Conservation (phyloP, 2,329 filamentous ascomycete genomes). For the Colletotrichum salicis region DNA sequence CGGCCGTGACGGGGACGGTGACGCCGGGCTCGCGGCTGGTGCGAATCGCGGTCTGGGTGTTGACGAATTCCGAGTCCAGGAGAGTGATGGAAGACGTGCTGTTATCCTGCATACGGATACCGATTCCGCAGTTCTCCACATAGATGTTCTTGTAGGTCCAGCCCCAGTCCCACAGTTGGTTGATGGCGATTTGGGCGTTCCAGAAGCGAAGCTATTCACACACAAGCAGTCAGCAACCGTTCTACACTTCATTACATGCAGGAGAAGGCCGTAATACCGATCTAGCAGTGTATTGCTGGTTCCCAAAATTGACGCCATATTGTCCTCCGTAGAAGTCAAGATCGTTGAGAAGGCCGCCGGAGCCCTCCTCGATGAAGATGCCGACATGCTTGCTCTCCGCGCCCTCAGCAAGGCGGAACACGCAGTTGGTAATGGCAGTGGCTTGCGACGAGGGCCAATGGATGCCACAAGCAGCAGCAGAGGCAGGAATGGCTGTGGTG, state of each 20-base stretch:
- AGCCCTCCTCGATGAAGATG: constrained; percentile 72
- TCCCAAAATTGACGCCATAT: constrained; percentile 67
- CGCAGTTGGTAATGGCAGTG: constrained; percentile 67
- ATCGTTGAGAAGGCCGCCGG: constrained; percentile 75
- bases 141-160: constrained; percentile 77
- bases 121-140: constrained; percentile 72
- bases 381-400: constrained; percentile 63
- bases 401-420: constrained; percentile 60
- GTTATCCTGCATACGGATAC: constrained; percentile 72
- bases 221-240: too few species aligned
- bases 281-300: constrained; percentile 78
- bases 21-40: constrained; percentile 60
- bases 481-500: constrained; percentile 59
- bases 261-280: constrained; percentile 56
- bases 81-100: constrained; percentile 80
- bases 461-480: constrained; percentile 62
- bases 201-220: constrained; percentile 61
- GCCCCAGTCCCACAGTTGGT: constrained; percentile 80
- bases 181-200: constrained; percentile 72
- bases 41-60: constrained; percentile 74
- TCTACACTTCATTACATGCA: too few species aligned
- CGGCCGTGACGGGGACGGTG: constrained; percentile 49
- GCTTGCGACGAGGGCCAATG: constrained; percentile 77
- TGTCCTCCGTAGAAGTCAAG: constrained; percentile 77
- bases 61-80: constrained; percentile 76